Evolutionary conservation across 331 rosid genomes (phyloP), one percentile per base, ranked within the genome.

Genomic region (Cydonia oblonga): DNA sequence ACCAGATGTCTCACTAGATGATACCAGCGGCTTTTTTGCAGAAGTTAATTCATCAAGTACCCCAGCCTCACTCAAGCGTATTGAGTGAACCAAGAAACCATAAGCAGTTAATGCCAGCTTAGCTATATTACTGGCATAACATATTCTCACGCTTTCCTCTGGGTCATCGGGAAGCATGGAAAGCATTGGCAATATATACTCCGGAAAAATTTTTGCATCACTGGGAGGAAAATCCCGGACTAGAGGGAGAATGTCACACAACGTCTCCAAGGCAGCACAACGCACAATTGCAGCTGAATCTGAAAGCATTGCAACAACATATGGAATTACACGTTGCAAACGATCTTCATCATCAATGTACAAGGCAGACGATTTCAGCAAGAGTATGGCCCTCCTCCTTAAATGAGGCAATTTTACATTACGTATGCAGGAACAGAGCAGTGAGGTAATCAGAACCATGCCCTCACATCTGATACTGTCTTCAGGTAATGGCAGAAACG

Each of bases 111-210:
- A 83, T 25, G 98, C 92, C 80, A 93, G 74, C 88, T 91, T 90
- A 76, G 98, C 87, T 69, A 93, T 91, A 83, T 91, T 91, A 85
- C 93, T 93, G 59, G 96, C 96, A 77, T 91, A 93, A 83, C 98
- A 93, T 77, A 89, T 93, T 82, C 98, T 86, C 80, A 93, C 98
- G 77, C 96, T 89, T 84, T 93, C 98, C 83, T 93, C 98, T 16
- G 98, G 92, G 75, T 93, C 98, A 81, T 93, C 98, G 38, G 98
- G 98, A 85, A 93, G 93, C 96, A 85, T 91, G 72, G 98, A 93
- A 66, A 93, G 96, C 98, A 93, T 93, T 19, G 98, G 96, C 80
- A 93, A 80, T 69, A 93, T 93, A 82, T 93, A 93, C 85, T 86
- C 97, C 0, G 98, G 97, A 87, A 93, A 93, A 69, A 88, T 93